These are phyloP conservation scores for Candida endomychidarum DNA, from an alignment of 805 yeast species.

Conservation along the genomic window DNA sequence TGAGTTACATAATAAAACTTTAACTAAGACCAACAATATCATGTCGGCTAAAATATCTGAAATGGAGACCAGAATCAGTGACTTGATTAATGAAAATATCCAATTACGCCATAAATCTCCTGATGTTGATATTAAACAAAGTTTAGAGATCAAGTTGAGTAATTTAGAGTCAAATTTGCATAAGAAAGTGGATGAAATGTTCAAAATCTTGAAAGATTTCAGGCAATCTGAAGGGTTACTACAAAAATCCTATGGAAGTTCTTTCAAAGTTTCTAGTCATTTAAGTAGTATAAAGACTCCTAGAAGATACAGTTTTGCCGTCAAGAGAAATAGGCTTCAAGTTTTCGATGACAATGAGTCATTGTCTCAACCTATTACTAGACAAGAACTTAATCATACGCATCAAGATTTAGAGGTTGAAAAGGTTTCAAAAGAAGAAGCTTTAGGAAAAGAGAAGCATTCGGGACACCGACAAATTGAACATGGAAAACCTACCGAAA, in stretches of 20 bases:
- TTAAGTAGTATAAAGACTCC: constrained; percentile 5
- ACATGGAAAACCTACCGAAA: not conserved
- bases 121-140: constrained; percentile 26
- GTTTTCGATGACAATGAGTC: constrained; percentile 3
- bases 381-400: constrained; percentile 1
- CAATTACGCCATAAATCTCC: constrained; percentile 38
- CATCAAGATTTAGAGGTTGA: too few species aligned
- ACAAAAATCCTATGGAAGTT: not conserved
- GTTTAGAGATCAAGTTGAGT: constrained; percentile 37
- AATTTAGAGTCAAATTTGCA: constrained; percentile 42
- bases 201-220: constrained; percentile 40
- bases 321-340: constrained; percentile 6
- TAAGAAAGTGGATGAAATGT: constrained; percentile 45
- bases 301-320: constrained; percentile 7
- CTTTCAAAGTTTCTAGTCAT: constrained; percentile 16
- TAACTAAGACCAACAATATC: constrained; percentile 58
- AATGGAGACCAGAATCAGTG: constrained; percentile 51
- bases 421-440: not conserved
- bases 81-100: constrained; percentile 51
- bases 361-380: constrained; percentile 6
- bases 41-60: constrained; percentile 51
- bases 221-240: constrained; percentile 40
- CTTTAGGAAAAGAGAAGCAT: not conserved
- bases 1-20: constrained; percentile 41
- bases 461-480: not conserved